phyloP scores from a whole-genome alignment of 2,329 filamentous ascomycete species.

The Lasiodiplodia sp. region DNA sequence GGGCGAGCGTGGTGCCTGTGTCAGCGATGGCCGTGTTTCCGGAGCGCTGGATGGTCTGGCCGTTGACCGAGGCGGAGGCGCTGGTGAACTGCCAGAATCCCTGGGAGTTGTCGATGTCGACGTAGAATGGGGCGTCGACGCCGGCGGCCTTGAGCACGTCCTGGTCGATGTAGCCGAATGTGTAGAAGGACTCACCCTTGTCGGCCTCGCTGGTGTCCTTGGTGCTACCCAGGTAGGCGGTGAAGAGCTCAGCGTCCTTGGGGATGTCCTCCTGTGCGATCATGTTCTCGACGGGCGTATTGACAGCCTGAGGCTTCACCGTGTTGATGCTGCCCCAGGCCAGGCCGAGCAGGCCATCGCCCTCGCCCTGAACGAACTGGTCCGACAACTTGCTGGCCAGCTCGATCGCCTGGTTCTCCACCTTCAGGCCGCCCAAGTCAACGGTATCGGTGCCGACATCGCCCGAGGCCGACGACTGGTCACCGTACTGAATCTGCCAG shows the following conservation, averaged over 20 bases:
- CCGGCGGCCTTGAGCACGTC: slow-evolving; percentile 63
- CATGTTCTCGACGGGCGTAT: slow-evolving; percentile 74
- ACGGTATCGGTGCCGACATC: slow-evolving; percentile 70
- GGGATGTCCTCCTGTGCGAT: slow-evolving; percentile 64
- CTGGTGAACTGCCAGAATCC: slow-evolving; percentile 75
- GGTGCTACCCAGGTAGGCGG: slow-evolving; percentile 66
- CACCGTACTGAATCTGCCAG: slow-evolving; percentile 74
- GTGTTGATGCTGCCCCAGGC: slow-evolving; percentile 72
- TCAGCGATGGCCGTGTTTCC: slow-evolving; percentile 74
- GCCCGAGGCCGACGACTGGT: slow-evolving; percentile 71
- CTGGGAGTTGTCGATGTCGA: slow-evolving; percentile 66
- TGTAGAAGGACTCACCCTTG: slow-evolving; percentile 68
- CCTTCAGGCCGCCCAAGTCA: slow-evolving; percentile 65
- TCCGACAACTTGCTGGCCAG: slow-evolving; percentile 66
- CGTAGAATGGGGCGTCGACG: slow-evolving; percentile 65
- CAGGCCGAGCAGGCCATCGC: slow-evolving; percentile 72
- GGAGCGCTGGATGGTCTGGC: slow-evolving; percentile 56
- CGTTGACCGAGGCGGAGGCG: slow-evolving; percentile 64
- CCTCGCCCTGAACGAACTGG: slow-evolving; percentile 63
- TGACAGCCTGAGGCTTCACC: slow-evolving; percentile 61
- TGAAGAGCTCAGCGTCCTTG: slow-evolving; percentile 65
- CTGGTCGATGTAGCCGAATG: slow-evolving; percentile 75
- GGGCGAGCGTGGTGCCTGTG: slow-evolving; percentile 73
- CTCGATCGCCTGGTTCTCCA: slow-evolving; percentile 70
- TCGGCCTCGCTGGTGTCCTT: slow-evolving; percentile 56